Evolutionary conservation across 208 protist species (phyloP).

Genomic region (Balamuthia mandrillaris): DNA sequence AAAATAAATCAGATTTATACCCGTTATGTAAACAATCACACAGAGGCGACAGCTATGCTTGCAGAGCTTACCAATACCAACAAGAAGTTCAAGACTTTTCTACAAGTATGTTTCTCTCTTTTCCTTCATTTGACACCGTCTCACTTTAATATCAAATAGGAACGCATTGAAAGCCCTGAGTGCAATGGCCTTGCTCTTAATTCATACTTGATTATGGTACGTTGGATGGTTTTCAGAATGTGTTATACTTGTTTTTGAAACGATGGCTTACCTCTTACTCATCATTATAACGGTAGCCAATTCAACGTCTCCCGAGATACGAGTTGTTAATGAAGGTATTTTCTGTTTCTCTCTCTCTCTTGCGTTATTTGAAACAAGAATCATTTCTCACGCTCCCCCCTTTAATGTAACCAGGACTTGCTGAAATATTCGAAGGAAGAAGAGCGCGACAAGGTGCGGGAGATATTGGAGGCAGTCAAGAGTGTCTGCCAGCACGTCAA

Average conservation of each 20-base stretch:
- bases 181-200: background rate
- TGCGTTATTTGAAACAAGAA: no score
- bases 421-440: background rate
- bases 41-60: background rate
- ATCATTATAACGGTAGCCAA: background rate
- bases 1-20: background rate
- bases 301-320: background rate
- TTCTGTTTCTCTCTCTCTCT: no score
- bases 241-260: background rate
- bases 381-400: no score
- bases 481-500: background rate
- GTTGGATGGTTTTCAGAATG: no score
- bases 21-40: conserved; percentile 2
- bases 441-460: background rate
- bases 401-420: no score
- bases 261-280: background rate
- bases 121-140: no score
- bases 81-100: background rate
- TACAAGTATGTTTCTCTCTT: background rate
- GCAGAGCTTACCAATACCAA: background rate
- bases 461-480: background rate
- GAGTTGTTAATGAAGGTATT: background rate
- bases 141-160: no score
- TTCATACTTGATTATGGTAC: background rate
- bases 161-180: no score